Evolutionary conservation across 1,284 basidiomycete genomes (phyloP), one percentile per base, ranked within the genome.

Genomic region (Trametes hirsuta): DNA sequence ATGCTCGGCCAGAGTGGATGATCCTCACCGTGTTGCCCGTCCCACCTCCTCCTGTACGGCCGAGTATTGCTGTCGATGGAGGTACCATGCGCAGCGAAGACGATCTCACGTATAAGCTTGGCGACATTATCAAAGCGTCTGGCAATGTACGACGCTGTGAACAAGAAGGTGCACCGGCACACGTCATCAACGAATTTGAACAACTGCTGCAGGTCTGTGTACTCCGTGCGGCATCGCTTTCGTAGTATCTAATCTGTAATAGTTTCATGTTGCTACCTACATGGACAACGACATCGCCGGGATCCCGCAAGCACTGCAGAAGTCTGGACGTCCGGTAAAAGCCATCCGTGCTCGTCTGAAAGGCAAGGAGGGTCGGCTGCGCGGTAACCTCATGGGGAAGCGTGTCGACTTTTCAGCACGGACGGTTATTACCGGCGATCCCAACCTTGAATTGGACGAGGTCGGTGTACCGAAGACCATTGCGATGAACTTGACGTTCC

Each of bases 231-330:
- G 14, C 12, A 2, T 9, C 5, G 18, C 4, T 8, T 1, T 24
- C 21, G 2, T 15, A 0, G 14, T 8, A 22, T 14, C 50, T 60
- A 8, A 62, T 15, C 34, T 18, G 1, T 2, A 14, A 14, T 34
- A 95, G 89, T 99, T 97, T 76, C 97, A 99, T 73, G 95, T 97
- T 62, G 97, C 97, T 6, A 99, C 97, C 0, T 99, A 99, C 74
- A 99, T 99, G 97, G 97, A 99, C 75, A 99, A 99, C 74, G 96
- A 99, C 74, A 97, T 99, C 66, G 95, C 97, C 35, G 97, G 97
- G 58, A 95, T 98, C 44, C 97, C 97, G 0, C 96, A 98, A 74
- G 95, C 97, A 0, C 78, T 98, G 70, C 97, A 99, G 74, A 99
- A 99, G 76, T 97, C 95, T 35, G 97, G 97, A 37, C 87, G 97